Evolutionary conservation across 129 eudicot species (phyloP), one percentile per base, ranked within the genome.

Genomic region (Oenanthe sinensis): DNA sequence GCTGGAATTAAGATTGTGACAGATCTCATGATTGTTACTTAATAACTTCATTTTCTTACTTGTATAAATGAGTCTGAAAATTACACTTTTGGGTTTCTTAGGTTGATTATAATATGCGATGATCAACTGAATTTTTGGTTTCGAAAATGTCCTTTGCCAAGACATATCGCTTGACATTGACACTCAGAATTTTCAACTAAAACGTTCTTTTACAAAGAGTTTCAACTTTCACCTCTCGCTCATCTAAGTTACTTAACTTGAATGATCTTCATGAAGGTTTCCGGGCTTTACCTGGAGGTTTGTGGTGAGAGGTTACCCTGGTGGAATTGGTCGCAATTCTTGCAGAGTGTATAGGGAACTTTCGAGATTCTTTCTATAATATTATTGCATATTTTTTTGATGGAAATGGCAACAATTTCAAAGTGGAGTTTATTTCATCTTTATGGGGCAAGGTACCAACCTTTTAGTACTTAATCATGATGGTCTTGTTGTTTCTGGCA

Each of bases 291-390:
- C 87, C 85, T 79, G 91, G 89, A 81, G 91, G 91, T 90, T 90
- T 88, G 78, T 88, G 96, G 97, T 92, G 97, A 85, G 97, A 92
- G 79, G 89, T 92, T 89, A 86, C 92, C 87, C 84, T 89, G 94
- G 86, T 89, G 92, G 92, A 82, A 79, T 87, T 87, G 92, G 90
- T 87, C 84, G 85, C 86, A 80, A 80, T 81, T 80, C 89, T 81
- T 79, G 92, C 87, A 49, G 86, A 81, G 71, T 86, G 81, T 87
- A 84, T 87, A 87, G 90, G 87, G 82, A 90, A 86, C 92, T 90
- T 83, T 86, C 92, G 89, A 90, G 92, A 91, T 91, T 88, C 91
- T 91, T 86, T 88, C 91, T 88, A 87, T 89, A 88, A 78, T 89
- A 77, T 88, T 90, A 82, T 82, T 89, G 89, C 89, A 78, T 87